Conservation (phyloP, 2,329 filamentous ascomycete species). For the Sphaerulina musiva region DNA sequence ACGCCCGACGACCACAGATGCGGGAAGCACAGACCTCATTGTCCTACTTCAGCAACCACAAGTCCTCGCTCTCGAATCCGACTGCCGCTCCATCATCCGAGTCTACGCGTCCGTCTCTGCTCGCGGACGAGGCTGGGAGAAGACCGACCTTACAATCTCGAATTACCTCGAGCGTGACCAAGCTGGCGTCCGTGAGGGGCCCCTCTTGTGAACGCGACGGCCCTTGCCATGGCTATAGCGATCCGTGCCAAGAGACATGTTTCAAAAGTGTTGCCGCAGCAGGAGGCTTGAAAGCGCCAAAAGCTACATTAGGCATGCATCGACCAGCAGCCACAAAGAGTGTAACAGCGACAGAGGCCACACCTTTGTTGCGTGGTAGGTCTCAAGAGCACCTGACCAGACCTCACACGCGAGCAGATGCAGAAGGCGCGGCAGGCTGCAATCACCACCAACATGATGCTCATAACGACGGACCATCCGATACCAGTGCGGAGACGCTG, state of each 20-base stretch:
- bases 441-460: slow-evolving; percentile 3
- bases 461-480: slow-evolving; percentile 14
- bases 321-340: slow-evolving; percentile 23
- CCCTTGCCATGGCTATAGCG: slow-evolving; percentile 56
- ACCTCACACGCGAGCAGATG: slow-evolving; percentile 13
- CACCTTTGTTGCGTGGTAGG: slow-evolving; percentile 27
- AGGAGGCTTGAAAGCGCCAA: slow-evolving; percentile 27
- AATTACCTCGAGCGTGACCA: slow-evolving; percentile 41
- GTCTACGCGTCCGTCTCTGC: background rate
- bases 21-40: slow-evolving; percentile 20
- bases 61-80: slow-evolving; percentile 9
- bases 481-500: slow-evolving; percentile 17
- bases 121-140: slow-evolving; percentile 3
- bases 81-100: background rate
- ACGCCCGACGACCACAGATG: slow-evolving; percentile 15
- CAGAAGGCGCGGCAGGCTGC: slow-evolving; percentile 11
- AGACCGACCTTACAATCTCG: slow-evolving; percentile 39
- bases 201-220: slow-evolving; percentile 51
- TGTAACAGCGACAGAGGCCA: slow-evolving; percentile 27
- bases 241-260: slow-evolving; percentile 56
- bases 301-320: slow-evolving; percentile 19
- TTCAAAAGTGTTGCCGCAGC: slow-evolving; percentile 46
- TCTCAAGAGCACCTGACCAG: slow-evolving; percentile 16
- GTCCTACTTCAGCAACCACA: slow-evolving; percentile 22
- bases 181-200: slow-evolving; percentile 39